Base-by-base conservation (phyloP, 1,139 yeast genomes). In the Saccharomyces uvarum region DNA sequence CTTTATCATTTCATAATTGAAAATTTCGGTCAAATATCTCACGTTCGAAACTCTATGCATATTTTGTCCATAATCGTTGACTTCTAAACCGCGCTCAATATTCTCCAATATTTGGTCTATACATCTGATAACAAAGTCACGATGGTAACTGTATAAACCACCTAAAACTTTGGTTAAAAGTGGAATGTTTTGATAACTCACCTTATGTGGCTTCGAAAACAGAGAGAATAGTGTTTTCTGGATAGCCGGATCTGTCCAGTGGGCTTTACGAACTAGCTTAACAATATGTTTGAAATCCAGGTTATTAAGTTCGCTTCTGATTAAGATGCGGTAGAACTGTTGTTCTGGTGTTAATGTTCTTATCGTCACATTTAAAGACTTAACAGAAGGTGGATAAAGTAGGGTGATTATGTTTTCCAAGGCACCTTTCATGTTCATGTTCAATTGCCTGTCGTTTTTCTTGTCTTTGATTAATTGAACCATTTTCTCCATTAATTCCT, bases 41-140 rank as follows among this genome's bases (percentile, higher is more conserved):
- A 81, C 77, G 55, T 83, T 82, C 0, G 95, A 77, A 58, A 88
- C 71, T 59, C 96, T 73, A 29, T 73, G 72, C 66, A 90, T 79
- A 62, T 84, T 86, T 52, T 74, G 70, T 52, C 82, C 75, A 65
- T 79, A 85, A 60, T 82, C 83, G 61, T 84, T 81, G 6, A 75
- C 62, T 63, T 90, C 97, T 57, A 89, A 70, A 0, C 91, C 95
- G 29, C 82, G 67, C 8, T 78, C 74, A 14, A 87, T 77, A 32
- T 77, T 75, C 63, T 90, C 97, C 19, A 86, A 60, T 1, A 86
- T 59, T n/a, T 79, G 73, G 65, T 91, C 97, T 50, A 88, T 72
- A 1, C 83, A 79, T 49, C 64, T 65, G 1, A 78, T 71, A 2
- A 73, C 70, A 51, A 81, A 73, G 19, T 70, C 69, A 47, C 72